phyloP scores from a whole-genome alignment of 768 basidiomycete genomes.

The Gymnopilus dilepis region DNA sequence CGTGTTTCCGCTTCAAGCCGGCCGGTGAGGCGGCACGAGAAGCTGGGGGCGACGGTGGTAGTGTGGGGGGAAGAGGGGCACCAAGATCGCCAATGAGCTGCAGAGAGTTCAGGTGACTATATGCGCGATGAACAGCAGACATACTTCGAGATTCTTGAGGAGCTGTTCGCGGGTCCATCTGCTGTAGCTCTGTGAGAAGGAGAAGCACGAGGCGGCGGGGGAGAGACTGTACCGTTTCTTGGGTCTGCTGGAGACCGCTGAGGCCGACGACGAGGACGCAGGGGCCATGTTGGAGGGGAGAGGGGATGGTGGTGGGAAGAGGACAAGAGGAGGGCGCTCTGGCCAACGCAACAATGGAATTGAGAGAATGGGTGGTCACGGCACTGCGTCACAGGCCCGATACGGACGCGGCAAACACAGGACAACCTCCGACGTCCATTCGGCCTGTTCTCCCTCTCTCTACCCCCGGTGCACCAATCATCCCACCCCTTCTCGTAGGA shows the following conservation, averaged over 20 bases:
- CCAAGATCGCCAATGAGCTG: slow-evolving; percentile 49
- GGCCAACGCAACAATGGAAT: slow-evolving; percentile 48
- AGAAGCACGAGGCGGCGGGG: slow-evolving; percentile 18
- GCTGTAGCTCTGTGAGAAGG: slow-evolving; percentile 37
- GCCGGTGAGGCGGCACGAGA: slow-evolving; percentile 56
- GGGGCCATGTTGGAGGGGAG: slow-evolving; percentile 29
- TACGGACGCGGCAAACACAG: slow-evolving; percentile 25
- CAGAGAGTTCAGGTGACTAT: slow-evolving; percentile 18
- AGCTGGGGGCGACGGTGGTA: slow-evolving; percentile 57
- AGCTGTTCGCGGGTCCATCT: slow-evolving; percentile 57
- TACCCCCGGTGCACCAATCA: slow-evolving; percentile 1
- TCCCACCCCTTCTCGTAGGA: slow-evolving; percentile 8
- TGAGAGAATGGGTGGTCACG: slow-evolving; percentile 36
- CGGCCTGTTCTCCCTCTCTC: slow-evolving; percentile 12
- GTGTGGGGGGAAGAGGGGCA: slow-evolving; percentile 47
- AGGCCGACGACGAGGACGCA: slow-evolving; percentile 23
- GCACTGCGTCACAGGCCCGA: slow-evolving; percentile 32
- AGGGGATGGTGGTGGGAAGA: slow-evolving; percentile 50
- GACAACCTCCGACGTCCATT: slow-evolving; percentile 22
- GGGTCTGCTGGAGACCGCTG: slow-evolving; percentile 22
- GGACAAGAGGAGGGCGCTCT: slow-evolving; percentile 44
- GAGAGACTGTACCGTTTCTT: slow-evolving; percentile 41
- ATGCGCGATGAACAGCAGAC: slow-evolving; percentile 11
- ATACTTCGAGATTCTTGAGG: slow-evolving; percentile 52
- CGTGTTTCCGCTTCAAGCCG: slow-evolving; percentile 54